Evolutionary conservation across 129 eudicot genomes (phyloP), one percentile per base, ranked within the genome.

Genomic region (Helianthus tuberosus): DNA sequence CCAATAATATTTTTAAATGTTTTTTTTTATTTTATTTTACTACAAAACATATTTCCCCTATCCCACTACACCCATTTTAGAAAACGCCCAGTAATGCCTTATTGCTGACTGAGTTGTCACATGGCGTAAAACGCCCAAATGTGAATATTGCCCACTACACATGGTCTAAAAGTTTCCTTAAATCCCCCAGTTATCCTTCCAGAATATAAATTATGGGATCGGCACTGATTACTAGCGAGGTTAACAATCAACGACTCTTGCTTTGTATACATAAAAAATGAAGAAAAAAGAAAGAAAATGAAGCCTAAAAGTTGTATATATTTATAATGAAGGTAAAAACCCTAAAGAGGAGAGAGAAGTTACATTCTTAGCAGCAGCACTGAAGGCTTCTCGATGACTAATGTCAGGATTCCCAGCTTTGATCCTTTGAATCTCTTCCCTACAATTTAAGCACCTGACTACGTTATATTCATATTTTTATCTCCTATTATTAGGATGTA

Each of bases 341-440:
- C 35, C 63, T 57, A 20, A 57, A 20, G 13, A 69, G 61, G 44
- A 49, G 6, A 59, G 60, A 61, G 73, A 64, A 39, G 29, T 72
- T 81, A 89, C 96, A 81, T 89, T 89, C 72, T 89, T 89, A 23
- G 96, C 96, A 55, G 96, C 96, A 62, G 96, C 88, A 80, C 94
- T 88, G 80, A 88, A 88, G 54, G 96, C 96, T 73, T 89, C 91
- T 65, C 91, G 77, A 84, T 89, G 96, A 79, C 89, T 86, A 41
- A 89, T 89, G 71, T 89, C 92, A 48, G 96, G 96, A 75, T 89
- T 89, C 36, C 79, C 89, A 54, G 96, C 89, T 80, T 89, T 89
- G 76, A 89, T 89, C 63, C 96, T 84, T 78, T 84, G 96, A 71
- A 89, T 89, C 76, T 89, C 96, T 38, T 89, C 96, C 87, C 96